These are phyloP conservation scores for Termitomyces bulborhizus DNA, from an alignment of 768 basidiomycete genomes.

Conservation along the genomic window DNA sequence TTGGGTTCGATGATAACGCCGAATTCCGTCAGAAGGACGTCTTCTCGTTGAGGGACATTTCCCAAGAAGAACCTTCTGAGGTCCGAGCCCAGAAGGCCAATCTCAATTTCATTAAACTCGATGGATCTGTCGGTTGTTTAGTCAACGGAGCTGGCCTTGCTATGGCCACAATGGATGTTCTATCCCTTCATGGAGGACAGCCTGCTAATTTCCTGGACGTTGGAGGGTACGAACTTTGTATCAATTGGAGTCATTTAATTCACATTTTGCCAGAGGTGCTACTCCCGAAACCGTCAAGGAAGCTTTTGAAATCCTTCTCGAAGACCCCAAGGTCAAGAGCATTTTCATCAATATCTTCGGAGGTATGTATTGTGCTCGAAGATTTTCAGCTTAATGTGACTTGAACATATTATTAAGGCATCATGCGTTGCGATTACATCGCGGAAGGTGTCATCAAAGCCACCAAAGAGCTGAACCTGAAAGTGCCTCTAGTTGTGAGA, in stretches of 20 bases:
- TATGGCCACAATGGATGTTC: constrained; percentile 99
- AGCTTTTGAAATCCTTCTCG: constrained; percentile 91
- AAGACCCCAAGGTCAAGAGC: constrained; percentile 90
- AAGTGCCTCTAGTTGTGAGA: constrained; percentile 86
- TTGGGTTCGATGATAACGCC: constrained; percentile 99
- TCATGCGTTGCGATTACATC: constrained; percentile 99
- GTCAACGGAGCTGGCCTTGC: constrained; percentile 98
- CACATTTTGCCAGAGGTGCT: constrained; percentile 59
- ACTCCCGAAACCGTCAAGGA: constrained; percentile 99
- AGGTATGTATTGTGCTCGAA: constrained; percentile 34
- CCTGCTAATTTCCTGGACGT: constrained; percentile 99
- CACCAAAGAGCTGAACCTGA: constrained; percentile 82
- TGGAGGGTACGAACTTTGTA: constrained; percentile 60
- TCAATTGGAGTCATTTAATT: neutral
- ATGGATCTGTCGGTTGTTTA: constrained; percentile 93
- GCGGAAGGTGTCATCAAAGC: constrained; percentile 99
- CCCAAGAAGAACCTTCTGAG: constrained; percentile 96
- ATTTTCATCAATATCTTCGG: constrained; percentile 99
- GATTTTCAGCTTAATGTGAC: neutral
- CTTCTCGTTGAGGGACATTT: constrained; percentile 82
- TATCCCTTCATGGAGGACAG: constrained; percentile 90
- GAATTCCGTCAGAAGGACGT: constrained; percentile 94
- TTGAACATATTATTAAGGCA: constrained; percentile 39
- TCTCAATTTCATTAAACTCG: constrained; percentile 98
- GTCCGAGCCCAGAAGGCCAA: constrained; percentile 96